phyloP scores from a whole-genome alignment of 169 alveolate genomes.

The Plasmodium inui region DNA sequence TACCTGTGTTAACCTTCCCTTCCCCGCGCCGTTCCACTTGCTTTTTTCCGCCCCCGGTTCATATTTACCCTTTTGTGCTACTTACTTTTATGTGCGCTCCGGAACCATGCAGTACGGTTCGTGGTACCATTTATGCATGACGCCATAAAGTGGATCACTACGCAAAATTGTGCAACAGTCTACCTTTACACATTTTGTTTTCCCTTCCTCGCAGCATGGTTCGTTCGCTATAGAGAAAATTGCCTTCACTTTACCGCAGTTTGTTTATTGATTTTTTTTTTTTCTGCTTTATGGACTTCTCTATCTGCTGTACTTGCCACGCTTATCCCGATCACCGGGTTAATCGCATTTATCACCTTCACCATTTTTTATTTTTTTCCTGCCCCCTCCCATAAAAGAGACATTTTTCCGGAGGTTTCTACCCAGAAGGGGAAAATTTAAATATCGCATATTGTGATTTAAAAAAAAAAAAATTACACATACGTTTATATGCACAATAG shows the following conservation, averaged over 20 bases:
- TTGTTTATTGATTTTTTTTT: not conserved
- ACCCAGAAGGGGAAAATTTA: not conserved
- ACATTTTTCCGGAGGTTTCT: slow-evolving; percentile 3
- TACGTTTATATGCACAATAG: slow-evolving; percentile 1
- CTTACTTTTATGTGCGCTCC: not conserved
- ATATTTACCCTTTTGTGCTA: not conserved
- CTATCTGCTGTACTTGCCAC: not conserved
- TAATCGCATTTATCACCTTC: not conserved
- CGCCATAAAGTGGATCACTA: not conserved
- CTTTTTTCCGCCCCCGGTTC: not conserved
- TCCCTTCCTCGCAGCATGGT: not conserved
- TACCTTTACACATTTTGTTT: not conserved
- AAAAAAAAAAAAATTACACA: not conserved
- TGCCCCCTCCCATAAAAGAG: slow-evolving; percentile 2
- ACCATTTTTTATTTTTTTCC: not conserved
- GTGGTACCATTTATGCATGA: not conserved
- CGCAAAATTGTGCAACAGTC: not conserved
- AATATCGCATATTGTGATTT: slow-evolving; percentile 13
- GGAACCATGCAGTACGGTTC: not conserved
- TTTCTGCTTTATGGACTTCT: not conserved
- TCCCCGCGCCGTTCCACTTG: not conserved
- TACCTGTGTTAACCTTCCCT: not conserved
- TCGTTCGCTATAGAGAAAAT: not conserved
- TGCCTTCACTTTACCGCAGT: not conserved
- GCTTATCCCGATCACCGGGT: not conserved